phyloP scores from a whole-genome alignment of 345 rosid genomes.

The Citropsis articulata region DNA sequence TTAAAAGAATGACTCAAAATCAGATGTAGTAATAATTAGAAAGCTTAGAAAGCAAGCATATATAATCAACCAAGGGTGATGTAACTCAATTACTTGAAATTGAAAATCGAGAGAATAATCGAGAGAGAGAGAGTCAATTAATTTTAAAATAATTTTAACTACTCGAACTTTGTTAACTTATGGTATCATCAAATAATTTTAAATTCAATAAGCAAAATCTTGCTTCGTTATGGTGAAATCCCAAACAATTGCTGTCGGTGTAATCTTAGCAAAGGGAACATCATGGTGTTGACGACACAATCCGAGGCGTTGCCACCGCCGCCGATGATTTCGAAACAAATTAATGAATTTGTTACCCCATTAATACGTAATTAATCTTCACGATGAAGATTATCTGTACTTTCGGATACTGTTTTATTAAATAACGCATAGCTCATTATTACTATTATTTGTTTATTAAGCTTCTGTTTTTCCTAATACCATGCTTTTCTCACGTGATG shows the following conservation, averaged over 20 bases:
- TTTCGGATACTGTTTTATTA: neutral
- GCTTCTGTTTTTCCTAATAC: neutral
- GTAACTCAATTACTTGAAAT: constrained; percentile 4
- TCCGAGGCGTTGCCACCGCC: constrained; percentile 29
- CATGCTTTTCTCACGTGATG: constrained; percentile 16
- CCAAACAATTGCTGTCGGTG: constrained; percentile 21
- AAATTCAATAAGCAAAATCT: neutral
- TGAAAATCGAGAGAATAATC: neutral
- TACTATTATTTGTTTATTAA: neutral
- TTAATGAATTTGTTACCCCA: neutral
- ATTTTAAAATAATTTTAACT: neutral
- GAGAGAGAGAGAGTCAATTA: neutral
- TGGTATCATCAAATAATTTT: neutral
- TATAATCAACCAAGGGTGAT: neutral
- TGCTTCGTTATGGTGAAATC: constrained; percentile 24
- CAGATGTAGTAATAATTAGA: neutral
- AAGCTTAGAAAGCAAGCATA: neutral
- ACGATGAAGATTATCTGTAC: neutral
- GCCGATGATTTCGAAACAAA: constrained; percentile 15
- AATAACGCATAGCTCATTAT: neutral
- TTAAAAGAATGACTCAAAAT: neutral
- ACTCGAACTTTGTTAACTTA: constrained; percentile 8
- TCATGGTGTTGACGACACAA: constrained; percentile 12
- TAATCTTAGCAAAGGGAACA: constrained; percentile 15
- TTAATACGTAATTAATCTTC: neutral